These are phyloP conservation scores for Aspergillus nidulans DNA, from an alignment of 495 filamentous ascomycete genomes.

Conservation along the genomic window DNA sequence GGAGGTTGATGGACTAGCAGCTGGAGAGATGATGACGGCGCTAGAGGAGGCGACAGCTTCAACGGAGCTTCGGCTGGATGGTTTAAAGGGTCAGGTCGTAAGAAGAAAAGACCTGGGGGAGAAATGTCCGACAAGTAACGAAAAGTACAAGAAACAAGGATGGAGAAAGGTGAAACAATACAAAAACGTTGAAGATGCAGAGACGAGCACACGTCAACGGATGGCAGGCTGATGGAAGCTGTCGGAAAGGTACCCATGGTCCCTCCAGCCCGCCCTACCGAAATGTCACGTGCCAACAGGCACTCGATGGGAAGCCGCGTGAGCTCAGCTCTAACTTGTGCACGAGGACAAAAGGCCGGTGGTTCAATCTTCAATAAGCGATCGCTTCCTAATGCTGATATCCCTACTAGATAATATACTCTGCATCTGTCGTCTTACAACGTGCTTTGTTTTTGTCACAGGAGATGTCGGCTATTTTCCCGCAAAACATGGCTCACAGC, in stretches of 20 bases:
- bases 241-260: slow-evolving; percentile 20
- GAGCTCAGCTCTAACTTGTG: too few species aligned
- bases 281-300: slow-evolving; percentile 20
- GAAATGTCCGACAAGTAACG: slow-evolving; percentile 10
- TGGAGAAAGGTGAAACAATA: slow-evolving; percentile 17
- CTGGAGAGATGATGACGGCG: slow-evolving; percentile 23
- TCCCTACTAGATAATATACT: too few species aligned
- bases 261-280: slow-evolving; percentile 24
- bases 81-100: slow-evolving; percentile 15
- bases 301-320: slow-evolving; percentile 13
- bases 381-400: too few species aligned
- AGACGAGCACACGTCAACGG: slow-evolving; percentile 43
- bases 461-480: slow-evolving; percentile 34
- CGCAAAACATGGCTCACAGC: slow-evolving; percentile 22
- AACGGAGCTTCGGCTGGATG: slow-evolving; percentile 29
- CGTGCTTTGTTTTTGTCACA: slow-evolving; percentile 10
- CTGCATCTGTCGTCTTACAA: too few species aligned
- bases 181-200: slow-evolving; percentile 21
- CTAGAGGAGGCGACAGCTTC: slow-evolving; percentile 38
- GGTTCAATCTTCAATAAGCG: too few species aligned
- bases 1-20: slow-evolving; percentile 9
- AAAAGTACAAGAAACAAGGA: slow-evolving; percentile 16
- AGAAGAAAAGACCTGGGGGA: background rate
- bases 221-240: slow-evolving; percentile 28
- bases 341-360: too few species aligned